These are phyloP conservation scores for Aspergillus latus DNA, from an alignment of 2,329 filamentous ascomycete species.

Conservation along the genomic window DNA sequence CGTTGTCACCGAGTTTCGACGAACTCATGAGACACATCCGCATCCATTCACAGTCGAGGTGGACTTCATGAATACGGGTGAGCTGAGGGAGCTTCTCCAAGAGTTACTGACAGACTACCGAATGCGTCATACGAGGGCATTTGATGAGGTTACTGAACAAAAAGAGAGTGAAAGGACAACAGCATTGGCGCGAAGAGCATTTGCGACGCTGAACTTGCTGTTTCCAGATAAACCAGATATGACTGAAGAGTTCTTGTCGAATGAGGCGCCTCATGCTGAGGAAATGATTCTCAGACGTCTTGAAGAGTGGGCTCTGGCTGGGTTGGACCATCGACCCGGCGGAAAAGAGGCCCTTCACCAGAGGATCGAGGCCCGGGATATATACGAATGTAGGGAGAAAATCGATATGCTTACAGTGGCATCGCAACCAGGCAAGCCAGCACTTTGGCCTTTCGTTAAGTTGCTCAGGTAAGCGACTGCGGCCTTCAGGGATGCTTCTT, in stretches of 20 bases:
- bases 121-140: constrained; percentile 3
- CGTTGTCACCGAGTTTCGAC: constrained; percentile 16
- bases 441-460: constrained; percentile 26
- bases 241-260: constrained; percentile 17
- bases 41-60: constrained; percentile 11
- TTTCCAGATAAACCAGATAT: constrained; percentile 16
- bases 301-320: constrained; percentile 13
- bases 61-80: constrained; percentile 11
- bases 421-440: neutral
- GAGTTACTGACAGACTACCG: constrained; percentile 5
- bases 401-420: constrained; percentile 21
- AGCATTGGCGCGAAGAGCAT: constrained; percentile 11
- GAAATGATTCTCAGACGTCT: constrained; percentile 11
- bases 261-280: constrained; percentile 3
- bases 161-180: constrained; percentile 15
- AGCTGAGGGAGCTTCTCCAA: constrained; percentile 9
- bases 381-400: constrained; percentile 15
- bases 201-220: constrained; percentile 18
- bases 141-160: neutral
- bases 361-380: neutral
- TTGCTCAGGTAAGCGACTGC: constrained; percentile 19
- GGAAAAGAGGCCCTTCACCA: constrained; percentile 12
- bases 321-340: constrained; percentile 14
- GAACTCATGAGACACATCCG: constrained; percentile 4
- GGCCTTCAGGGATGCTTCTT: neutral